Evolutionary conservation across 2,329 filamentous ascomycete genomes (phyloP).

Genomic region (Cladophialophora bantiana): DNA sequence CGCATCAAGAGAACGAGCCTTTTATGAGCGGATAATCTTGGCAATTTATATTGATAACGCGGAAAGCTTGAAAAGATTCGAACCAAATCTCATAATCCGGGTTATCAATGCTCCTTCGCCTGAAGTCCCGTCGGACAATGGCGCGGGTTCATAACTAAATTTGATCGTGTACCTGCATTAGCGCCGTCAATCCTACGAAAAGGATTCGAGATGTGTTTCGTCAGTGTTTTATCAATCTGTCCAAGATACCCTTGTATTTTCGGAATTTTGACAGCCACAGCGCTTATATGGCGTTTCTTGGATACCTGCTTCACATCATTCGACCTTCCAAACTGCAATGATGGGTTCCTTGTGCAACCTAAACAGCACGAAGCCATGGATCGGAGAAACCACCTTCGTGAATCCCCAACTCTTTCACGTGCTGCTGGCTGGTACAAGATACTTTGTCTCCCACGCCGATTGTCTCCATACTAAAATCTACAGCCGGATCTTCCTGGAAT

Average conservation of each 20-base stretch:
- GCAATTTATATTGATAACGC: not conserved
- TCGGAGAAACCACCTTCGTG: conserved; percentile 48
- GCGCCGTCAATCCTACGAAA: conserved; percentile 10
- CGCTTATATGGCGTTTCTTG: not conserved
- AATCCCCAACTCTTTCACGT: conserved; percentile 48
- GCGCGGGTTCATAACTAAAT: conserved; percentile 3
- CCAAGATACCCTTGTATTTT: conserved; percentile 1
- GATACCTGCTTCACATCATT: not conserved
- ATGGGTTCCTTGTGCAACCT: conserved; percentile 15
- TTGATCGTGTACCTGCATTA: conserved; percentile 19
- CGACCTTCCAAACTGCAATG: not conserved
- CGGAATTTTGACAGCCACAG: not conserved
- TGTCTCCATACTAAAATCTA: not conserved
- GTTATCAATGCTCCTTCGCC: not conserved
- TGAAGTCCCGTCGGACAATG: conserved; percentile 19
- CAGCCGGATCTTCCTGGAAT: conserved; percentile 80
- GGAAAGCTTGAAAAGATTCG: conserved; percentile 44
- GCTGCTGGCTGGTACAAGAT: conserved; percentile 29
- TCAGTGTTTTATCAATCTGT: conserved; percentile 21
- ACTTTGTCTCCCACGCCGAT: not conserved
- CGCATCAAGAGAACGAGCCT: not conserved
- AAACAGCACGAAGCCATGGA: conserved; percentile 43
- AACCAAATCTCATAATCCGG: not conserved
- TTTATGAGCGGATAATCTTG: not conserved
- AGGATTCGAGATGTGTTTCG: conserved; percentile 11